Conservation (phyloP, 192 early-diverging fungal genomes). For the Coemansia sp. region DNA sequence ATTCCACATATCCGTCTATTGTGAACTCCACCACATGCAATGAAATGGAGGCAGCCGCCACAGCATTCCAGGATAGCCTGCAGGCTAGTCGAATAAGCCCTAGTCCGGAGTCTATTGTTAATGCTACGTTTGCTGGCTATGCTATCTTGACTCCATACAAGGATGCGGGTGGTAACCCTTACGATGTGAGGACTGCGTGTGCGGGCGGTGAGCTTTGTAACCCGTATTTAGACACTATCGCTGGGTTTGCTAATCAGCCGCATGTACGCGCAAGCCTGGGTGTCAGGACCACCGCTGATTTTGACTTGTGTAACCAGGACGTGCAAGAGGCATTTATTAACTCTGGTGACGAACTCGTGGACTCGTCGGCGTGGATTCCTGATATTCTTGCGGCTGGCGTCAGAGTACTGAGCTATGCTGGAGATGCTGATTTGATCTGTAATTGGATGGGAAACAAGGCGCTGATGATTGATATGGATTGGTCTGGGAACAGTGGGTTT, state of each 20-base stretch:
- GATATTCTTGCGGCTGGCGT: constrained; percentile 70
- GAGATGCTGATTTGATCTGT: constrained; percentile 90
- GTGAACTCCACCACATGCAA: constrained; percentile 63
- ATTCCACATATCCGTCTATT: constrained; percentile 69
- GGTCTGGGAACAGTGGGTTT: constrained; percentile 73
- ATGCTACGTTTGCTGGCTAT: constrained; percentile 28
- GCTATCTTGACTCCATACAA: neutral
- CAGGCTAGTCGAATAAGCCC: neutral
- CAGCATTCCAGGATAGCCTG: neutral
- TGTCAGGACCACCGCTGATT: constrained; percentile 55
- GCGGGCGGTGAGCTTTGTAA: constrained; percentile 75
- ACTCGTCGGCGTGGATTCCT: constrained; percentile 64
- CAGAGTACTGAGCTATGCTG: constrained; percentile 79
- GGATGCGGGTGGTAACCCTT: constrained; percentile 68
- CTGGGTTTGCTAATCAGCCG: constrained; percentile 68
- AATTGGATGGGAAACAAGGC: constrained; percentile 84
- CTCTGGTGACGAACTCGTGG: constrained; percentile 59
- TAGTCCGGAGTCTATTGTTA: constrained; percentile 9
- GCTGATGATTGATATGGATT: constrained; percentile 74
- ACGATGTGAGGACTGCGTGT: constrained; percentile 87
- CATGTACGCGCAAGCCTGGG: constrained; percentile 65
- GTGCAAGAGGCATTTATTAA: constrained; percentile 76
- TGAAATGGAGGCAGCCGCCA: constrained; percentile 55
- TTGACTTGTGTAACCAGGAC: constrained; percentile 74
- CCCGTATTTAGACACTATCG: constrained; percentile 64